These are phyloP conservation scores for Mucor sp. DNA, from an alignment of 371 early-diverging fungal genomes.

Conservation along the genomic window DNA sequence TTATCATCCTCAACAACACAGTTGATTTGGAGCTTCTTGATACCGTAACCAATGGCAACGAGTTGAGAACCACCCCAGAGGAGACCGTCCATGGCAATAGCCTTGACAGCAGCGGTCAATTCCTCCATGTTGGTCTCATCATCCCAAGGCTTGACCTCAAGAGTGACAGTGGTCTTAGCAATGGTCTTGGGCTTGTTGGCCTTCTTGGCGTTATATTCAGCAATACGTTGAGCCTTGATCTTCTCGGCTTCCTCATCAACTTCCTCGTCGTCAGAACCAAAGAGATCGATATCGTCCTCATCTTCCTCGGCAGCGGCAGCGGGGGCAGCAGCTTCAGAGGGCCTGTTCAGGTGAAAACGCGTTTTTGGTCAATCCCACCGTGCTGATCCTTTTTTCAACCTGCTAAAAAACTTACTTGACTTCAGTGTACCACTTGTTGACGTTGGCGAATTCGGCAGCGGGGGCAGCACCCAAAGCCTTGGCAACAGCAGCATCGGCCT, in stretches of 20 bases:
- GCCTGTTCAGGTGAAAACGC: conserved; percentile 15
- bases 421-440: conserved; percentile 47
- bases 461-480: conserved; percentile 49
- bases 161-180: conserved; percentile 92
- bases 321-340: conserved; percentile 48
- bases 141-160: conserved; percentile 98
- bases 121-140: conserved; percentile 90
- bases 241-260: conserved; percentile 91
- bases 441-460: conserved; percentile 41
- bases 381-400: background rate
- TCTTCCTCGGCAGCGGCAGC: conserved; percentile 70
- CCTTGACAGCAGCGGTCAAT: conserved; percentile 74
- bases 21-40: conserved; percentile 88
- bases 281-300: conserved; percentile 95
- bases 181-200: conserved; percentile 87
- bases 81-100: conserved; percentile 86
- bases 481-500: conserved; percentile 43
- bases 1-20: conserved; percentile 92
- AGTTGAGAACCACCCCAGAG: conserved; percentile 85
- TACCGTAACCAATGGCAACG: conserved; percentile 87
- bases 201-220: conserved; percentile 93
- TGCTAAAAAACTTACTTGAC: conserved; percentile 38
- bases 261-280: conserved; percentile 92
- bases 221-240: conserved; percentile 86
- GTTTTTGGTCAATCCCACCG: background rate